Evolutionary conservation across 2,329 filamentous ascomycete species (phyloP), one percentile per base, ranked within the genome.

Genomic region (Trematosphaeria pertusa): DNA sequence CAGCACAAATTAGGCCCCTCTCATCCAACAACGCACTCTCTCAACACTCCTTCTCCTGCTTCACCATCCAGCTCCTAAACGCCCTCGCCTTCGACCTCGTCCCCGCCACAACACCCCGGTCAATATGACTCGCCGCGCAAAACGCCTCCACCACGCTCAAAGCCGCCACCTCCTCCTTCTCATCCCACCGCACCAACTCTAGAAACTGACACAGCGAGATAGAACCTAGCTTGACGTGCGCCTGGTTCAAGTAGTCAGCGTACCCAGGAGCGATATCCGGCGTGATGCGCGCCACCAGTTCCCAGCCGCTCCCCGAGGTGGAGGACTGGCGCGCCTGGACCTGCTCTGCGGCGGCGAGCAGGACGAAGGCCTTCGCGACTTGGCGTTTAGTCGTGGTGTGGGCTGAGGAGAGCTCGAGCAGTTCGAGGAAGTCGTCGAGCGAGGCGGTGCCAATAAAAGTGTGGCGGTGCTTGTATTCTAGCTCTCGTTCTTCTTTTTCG

Each of bases 401-500:
- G 2, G 50, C 32, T 2, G 57, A 32, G 0, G 58, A 51, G 3
- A 63, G 46, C 8, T 67, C 64, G 3, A 69, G 59, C 4, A 56
- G 37, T 10, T 62, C 55, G 15, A 69, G 56, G 37, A 68, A 69
- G 41, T 60, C 50, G 46, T 67, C 56, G 0, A 69, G 52, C 0
- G 64, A 69, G 4, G 62, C 62, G 2, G 66, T 65, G 24, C 66
- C 66, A 34, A 69, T 55, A 37, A 68, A 69, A 7, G 59, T 68
- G 51, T 69, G 65, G 21, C 65, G 65, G 43, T 67, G 59, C 33
- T 67, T 62, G 56, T 69, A 68, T 38, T 67, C 60, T 2, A 67
- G 52, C 14, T 67, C 65, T 6, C 54, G 54, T 40, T 65, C 64
- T 34, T 55, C 45, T 20, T 58, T 54, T 2, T 42, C 37, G 30